These are phyloP conservation scores for sweet orange (Citrus sinensis) DNA, from an alignment of 345 rosid genomes.

Conservation along the genomic window DVS_A1.0 CM039162.1:20542001-20542500, in stretches of 20 bases:
- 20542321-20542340: neutral
- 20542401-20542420: neutral
- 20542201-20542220: no score
- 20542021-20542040: no score
- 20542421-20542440: neutral
- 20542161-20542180: no score
- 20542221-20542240: no score
- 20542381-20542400: neutral
- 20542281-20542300: neutral
- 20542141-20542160: no score
- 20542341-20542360: constrained; percentile 1
- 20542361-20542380: neutral
- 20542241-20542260: no score
- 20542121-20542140: no score
- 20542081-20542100: no score
- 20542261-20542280: neutral
- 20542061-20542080: neutral
- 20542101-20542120: no score
- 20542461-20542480: neutral
- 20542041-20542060: neutral
- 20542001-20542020: no score
- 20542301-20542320: neutral
- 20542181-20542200: no score
- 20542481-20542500: neutral
- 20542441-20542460: neutral